Evolutionary conservation across 257 asterid genomes (phyloP).

Genomic region (Cruciata laevipes): DNA sequence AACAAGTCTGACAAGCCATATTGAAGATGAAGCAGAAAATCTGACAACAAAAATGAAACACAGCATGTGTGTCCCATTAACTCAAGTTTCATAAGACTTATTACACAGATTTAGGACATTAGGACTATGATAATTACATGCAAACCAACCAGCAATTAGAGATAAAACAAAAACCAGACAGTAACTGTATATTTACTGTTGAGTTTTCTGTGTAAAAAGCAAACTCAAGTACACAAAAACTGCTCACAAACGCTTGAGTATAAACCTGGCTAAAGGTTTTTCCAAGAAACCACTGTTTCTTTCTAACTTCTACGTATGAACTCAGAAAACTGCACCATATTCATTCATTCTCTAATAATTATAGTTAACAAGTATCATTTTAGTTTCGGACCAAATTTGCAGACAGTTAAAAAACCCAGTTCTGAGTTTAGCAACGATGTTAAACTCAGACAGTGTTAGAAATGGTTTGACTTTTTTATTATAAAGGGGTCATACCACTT

Average conservation of each 20-base stretch:
- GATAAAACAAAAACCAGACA: not conserved
- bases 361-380: too few relatives aligned
- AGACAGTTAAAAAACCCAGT: too few relatives aligned
- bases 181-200: not conserved
- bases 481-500: not conserved
- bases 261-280: not conserved
- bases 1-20: too few relatives aligned
- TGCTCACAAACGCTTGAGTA: not conserved
- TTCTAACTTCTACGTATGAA: too few relatives aligned
- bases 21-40: not conserved
- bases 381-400: too few relatives aligned
- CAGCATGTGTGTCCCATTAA: not conserved
- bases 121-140: not conserved
- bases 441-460: too few relatives aligned
- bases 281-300: not conserved
- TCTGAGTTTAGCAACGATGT: not conserved
- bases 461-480: not conserved
- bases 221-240: not conserved
- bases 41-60: not conserved
- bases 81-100: not conserved
- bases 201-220: not conserved
- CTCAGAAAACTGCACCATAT: not conserved
- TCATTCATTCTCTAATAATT: too few relatives aligned
- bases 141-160: not conserved
- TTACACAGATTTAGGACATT: too few relatives aligned